Evolutionary conservation across 306 rosid species (phyloP).

Genomic region (Fragaria nilgerrensis): DNA sequence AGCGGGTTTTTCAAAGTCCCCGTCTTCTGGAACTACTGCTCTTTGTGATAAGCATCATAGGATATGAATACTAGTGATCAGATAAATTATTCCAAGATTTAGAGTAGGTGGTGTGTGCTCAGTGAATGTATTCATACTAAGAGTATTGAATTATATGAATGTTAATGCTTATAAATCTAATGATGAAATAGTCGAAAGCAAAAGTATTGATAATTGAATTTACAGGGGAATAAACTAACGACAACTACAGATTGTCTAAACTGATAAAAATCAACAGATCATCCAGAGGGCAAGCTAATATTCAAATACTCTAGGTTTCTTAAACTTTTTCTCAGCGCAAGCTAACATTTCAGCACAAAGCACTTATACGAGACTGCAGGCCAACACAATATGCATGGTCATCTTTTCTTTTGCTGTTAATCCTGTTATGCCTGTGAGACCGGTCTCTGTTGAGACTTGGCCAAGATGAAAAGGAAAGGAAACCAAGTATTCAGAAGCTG

Average conservation of each 20-base stretch:
- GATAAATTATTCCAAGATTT: constrained; percentile 34
- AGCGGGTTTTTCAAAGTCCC: constrained; percentile 54
- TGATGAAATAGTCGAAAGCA: background rate
- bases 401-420: too few relatives aligned
- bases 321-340: background rate
- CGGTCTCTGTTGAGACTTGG: too few relatives aligned
- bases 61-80: constrained; percentile 28
- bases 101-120: constrained; percentile 22
- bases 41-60: constrained; percentile 26
- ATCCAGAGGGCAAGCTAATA: background rate
- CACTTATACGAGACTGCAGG: background rate
- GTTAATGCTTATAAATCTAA: background rate
- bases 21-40: constrained; percentile 33
- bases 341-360: background rate
- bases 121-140: constrained; percentile 1
- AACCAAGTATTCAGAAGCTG: too few relatives aligned
- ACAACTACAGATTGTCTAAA: background rate
- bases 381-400: background rate
- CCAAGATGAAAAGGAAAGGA: too few relatives aligned
- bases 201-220: background rate
- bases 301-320: too few relatives aligned
- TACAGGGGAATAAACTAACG: background rate
- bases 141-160: background rate
- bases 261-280: background rate
- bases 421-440: too few relatives aligned